Evolutionary conservation across 371 early-diverging fungal species (phyloP).

Genomic region (Blakeslea trispora): DNA sequence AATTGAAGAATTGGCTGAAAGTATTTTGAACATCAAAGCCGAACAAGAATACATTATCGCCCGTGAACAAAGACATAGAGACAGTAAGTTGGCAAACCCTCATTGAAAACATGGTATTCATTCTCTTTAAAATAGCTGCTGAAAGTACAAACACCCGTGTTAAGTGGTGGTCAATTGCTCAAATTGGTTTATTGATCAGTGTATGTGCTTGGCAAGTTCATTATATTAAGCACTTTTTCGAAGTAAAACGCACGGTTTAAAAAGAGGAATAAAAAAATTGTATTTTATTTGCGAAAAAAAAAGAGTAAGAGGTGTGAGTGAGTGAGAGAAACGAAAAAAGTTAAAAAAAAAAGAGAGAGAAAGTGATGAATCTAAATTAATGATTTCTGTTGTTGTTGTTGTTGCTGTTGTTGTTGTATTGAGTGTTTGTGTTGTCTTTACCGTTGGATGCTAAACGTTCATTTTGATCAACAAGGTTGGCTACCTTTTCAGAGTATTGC

Average conservation of each 20-base stretch:
- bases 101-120: too few relatives aligned
- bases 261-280: slow-evolving; percentile 6
- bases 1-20: slow-evolving; percentile 67
- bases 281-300: too few relatives aligned
- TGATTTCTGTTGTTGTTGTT: slow-evolving; percentile 8
- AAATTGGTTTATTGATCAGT: slow-evolving; percentile 59
- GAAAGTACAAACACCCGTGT: slow-evolving; percentile 79
- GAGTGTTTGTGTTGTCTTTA: slow-evolving; percentile 10
- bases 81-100: slow-evolving; percentile 75
- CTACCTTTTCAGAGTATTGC: slow-evolving; percentile 87
- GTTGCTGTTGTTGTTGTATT: slow-evolving; percentile 8
- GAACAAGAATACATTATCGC: slow-evolving; percentile 76
- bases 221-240: slow-evolving; percentile 78
- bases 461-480: slow-evolving; percentile 86
- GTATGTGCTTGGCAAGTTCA: slow-evolving; percentile 74
- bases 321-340: too few relatives aligned
- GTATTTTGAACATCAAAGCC: slow-evolving; percentile 65
- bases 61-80: slow-evolving; percentile 70
- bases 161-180: slow-evolving; percentile 78
- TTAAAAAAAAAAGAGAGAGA: background rate
- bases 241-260: slow-evolving; percentile 75
- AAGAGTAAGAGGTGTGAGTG: too few relatives aligned
- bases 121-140: slow-evolving; percentile 62
- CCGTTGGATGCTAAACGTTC: slow-evolving; percentile 65
- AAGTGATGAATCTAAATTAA: slow-evolving; percentile 1